Evolutionary conservation across 1,139 yeast species (phyloP).

Genomic region (Blastobotrys ciferrii): DNA sequence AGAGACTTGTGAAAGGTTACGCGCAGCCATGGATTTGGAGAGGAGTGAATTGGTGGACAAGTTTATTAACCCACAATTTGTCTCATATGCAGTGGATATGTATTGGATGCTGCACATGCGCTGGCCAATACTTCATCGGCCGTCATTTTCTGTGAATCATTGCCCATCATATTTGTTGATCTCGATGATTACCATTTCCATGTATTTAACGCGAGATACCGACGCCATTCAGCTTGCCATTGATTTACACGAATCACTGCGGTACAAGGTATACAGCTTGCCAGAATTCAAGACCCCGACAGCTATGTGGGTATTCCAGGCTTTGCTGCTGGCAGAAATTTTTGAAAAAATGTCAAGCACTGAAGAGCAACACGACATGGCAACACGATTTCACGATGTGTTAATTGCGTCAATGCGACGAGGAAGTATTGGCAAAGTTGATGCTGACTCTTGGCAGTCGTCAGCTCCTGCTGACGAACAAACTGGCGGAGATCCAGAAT

Average conservation of each 20-base stretch:
- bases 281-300: conserved; percentile 59
- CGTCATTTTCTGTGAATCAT: conserved; percentile 52
- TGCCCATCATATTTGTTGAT: conserved; percentile 51
- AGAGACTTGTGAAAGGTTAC: conserved; percentile 21
- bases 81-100: conserved; percentile 27
- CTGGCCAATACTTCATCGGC: conserved; percentile 56
- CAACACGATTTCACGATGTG: conserved; percentile 30
- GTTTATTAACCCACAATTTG: conserved; percentile 25
- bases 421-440: conserved; percentile 22
- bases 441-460: conserved; percentile 16
- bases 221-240: conserved; percentile 40
- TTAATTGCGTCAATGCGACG: conserved; percentile 29
- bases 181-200: conserved; percentile 55
- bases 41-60: conserved; percentile 21
- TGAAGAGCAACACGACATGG: conserved; percentile 45
- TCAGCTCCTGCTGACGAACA: conserved; percentile 6
- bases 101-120: conserved; percentile 48
- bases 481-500: conserved; percentile 20
- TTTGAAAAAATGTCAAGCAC: conserved; percentile 58
- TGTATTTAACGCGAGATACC: conserved; percentile 37
- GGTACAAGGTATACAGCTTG: conserved; percentile 56
- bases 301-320: conserved; percentile 61
- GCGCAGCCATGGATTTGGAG: conserved; percentile 18
- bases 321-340: conserved; percentile 58
- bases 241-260: conserved; percentile 52